Conservation (phyloP, 306 rosid genomes). For the Mimosa bimucronata region DNA sequence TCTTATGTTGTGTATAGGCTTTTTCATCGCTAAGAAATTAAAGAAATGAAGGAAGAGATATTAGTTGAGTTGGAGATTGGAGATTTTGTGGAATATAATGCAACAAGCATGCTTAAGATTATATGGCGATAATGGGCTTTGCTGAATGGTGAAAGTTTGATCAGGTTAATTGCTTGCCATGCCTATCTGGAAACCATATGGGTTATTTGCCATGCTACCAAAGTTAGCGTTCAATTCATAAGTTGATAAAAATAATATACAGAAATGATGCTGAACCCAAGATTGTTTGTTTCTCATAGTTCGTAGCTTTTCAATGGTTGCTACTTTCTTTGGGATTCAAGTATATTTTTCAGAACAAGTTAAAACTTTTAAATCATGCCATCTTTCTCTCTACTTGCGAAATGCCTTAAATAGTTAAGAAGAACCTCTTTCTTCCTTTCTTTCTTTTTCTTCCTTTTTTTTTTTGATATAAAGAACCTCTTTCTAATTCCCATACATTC, state of each 20-base stretch:
- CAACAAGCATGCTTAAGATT: not conserved
- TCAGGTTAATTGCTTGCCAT: not conserved
- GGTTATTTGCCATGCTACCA: not conserved
- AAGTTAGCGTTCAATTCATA: not conserved
- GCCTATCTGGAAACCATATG: not conserved
- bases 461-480: too few species aligned
- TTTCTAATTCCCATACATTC: conserved; percentile 18
- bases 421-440: too few species aligned
- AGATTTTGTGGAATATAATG: not conserved
- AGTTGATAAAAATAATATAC: not conserved
- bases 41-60: not conserved
- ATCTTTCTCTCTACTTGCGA: not conserved
- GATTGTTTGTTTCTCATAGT: conserved; percentile 7
- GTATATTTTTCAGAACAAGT: not conserved
- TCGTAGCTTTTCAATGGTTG: not conserved
- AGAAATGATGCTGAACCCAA: conserved; percentile 17
- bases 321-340: conserved; percentile 1
- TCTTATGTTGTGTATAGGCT: too few species aligned
- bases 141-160: not conserved
- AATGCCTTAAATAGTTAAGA: not conserved
- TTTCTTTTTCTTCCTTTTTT: too few species aligned
- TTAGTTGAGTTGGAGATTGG: not conserved
- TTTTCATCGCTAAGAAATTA: too few species aligned
- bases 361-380: not conserved
- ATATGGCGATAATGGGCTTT: not conserved